Conservation (phyloP, 1,284 basidiomycete species). For the Moniliophthora roreri region DNA sequence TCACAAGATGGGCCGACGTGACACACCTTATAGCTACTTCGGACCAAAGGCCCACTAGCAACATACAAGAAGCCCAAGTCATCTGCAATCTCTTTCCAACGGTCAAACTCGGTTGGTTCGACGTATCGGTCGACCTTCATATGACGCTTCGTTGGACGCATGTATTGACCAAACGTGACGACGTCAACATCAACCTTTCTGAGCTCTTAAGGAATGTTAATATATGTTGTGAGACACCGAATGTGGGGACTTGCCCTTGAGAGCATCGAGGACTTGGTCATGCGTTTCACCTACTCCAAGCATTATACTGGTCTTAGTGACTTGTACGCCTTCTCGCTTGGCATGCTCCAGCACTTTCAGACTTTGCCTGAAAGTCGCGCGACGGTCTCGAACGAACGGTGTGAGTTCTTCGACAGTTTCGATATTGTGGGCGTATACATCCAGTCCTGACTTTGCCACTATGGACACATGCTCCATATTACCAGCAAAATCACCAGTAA, state of each 20-base stretch:
- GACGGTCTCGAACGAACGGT: slow-evolving; percentile 92
- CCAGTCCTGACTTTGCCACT: slow-evolving; percentile 90
- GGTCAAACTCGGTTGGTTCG: slow-evolving; percentile 88
- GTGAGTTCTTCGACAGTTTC: slow-evolving; percentile 95
- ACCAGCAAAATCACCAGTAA: slow-evolving; percentile 95
- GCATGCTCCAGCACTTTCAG: slow-evolving; percentile 83
- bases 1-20: slow-evolving; percentile 3
- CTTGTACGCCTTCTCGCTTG: slow-evolving; percentile 77
- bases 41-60: slow-evolving; percentile 93
- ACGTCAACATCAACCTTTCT: slow-evolving; percentile 91
- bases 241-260: slow-evolving; percentile 75
- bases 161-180: slow-evolving; percentile 99
- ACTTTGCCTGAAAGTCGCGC: slow-evolving; percentile 92
- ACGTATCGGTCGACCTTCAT: slow-evolving; percentile 99
- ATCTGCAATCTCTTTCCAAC: slow-evolving; percentile 90
- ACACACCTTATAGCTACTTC: slow-evolving; percentile 93
- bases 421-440: slow-evolving; percentile 98
- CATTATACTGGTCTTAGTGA: slow-evolving; percentile 99
- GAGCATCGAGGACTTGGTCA: slow-evolving; percentile 81
- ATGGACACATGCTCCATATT: slow-evolving; percentile 72
- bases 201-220: slow-evolving; percentile 57
- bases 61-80: slow-evolving; percentile 97
- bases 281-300: slow-evolving; percentile 93
- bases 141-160: slow-evolving; percentile 98
- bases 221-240: not conserved